Evolutionary conservation across 371 early-diverging fungal genomes (phyloP).

Genomic region (Phascolomyces articulosus): DNA sequence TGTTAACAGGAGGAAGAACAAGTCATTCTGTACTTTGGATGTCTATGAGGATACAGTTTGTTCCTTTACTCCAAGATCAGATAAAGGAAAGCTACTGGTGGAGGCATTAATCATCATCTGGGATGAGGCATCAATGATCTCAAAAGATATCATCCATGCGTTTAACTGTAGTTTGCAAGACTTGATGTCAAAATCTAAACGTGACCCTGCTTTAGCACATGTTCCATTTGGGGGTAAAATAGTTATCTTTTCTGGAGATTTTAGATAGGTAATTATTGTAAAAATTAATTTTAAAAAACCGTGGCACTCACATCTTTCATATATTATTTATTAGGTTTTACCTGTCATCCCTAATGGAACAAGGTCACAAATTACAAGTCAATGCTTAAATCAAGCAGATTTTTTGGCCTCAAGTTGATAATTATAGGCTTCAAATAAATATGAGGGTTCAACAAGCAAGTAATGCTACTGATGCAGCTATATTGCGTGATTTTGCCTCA

Average conservation of each 20-base stretch:
- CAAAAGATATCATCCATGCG: conserved; percentile 24
- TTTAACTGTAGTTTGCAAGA: conserved; percentile 25
- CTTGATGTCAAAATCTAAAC: conserved; percentile 10
- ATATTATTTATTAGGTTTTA: neutral
- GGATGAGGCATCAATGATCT: conserved; percentile 20
- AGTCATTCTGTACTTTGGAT: neutral
- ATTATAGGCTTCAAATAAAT: neutral
- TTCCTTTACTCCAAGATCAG: neutral
- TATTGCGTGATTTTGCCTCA: neutral
- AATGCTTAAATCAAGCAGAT: neutral
- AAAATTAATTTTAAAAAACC: neutral
- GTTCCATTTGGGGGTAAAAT: conserved; percentile 28
- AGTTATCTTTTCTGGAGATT: conserved; percentile 20
- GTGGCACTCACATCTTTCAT: neutral
- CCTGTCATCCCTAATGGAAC: neutral
- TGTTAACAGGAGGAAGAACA: neutral
- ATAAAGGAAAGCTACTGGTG: neutral
- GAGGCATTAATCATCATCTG: neutral
- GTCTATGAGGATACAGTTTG: neutral
- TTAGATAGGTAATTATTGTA: neutral
- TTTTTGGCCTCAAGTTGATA: neutral
- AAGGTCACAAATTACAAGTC: neutral
- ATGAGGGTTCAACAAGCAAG: neutral
- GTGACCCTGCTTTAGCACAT: conserved; percentile 12
- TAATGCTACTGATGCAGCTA: neutral